Evolutionary conservation across 805 yeast species (phyloP), one percentile per base, ranked within the genome.

Genomic region (Kluyveromyces starmeri): DNA sequence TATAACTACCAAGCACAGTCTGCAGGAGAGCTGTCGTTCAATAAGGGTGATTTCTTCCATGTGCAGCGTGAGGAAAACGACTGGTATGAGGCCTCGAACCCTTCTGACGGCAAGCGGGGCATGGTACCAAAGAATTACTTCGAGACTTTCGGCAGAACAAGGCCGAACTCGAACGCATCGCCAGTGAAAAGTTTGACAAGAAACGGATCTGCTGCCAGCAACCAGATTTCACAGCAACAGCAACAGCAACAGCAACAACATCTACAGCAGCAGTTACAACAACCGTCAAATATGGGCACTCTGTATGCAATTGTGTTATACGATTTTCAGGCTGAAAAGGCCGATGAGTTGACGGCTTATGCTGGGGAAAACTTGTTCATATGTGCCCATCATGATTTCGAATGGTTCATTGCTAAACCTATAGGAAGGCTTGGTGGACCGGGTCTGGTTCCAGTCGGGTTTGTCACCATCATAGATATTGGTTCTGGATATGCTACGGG

Each of bases 381-480:
- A 9, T 89, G 96, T 60, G 99, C 99, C 2, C 96, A 89, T 59
- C 94, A 89, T 53, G 86, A 85, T 37, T 82, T 68, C 44, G 99
- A 94, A 61, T 92, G 99, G 99, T 88, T 86, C 48, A 92, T 92
- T 40, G 97, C 96, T 4, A 92, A 92, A 56, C 96, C 96, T 10
- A 83, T 92, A 27, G 94, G 89, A 40, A 68, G 96, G 36, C 65
- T 92, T 24, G 97, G 98, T 17, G 98, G 96, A 1, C 97, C 97
- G 0, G 98, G 99, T 1, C 67, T 92, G 29, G 94, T 92, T 6
- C 98, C 99, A 0, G 88, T 84, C 4, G 73, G 83, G 13, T 92
- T 83, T 50, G 92, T 92, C 16, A 83, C 85, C 51, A 71, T 89
- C 23, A 75, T 89, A 26, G 95, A 92, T 56, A 70, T 86, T 39